These are phyloP conservation scores for Scleromitrula shiraiana DNA, from an alignment of 2,329 filamentous ascomycete species.

Conservation along the genomic window DNA sequence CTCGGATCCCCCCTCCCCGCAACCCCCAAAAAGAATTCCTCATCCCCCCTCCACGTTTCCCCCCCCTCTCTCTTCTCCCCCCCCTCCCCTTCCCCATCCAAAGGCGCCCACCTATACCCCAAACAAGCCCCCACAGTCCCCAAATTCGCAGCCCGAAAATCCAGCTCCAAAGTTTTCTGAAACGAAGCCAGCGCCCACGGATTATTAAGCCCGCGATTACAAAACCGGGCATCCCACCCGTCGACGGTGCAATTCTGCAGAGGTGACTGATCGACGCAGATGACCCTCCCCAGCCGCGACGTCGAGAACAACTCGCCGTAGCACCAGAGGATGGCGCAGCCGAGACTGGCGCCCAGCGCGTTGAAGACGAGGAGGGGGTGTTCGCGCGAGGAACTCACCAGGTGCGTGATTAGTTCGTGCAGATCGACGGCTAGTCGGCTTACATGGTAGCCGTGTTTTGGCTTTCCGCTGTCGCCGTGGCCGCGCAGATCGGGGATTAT, in stretches of 20 bases:
- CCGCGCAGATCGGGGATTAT: conserved; percentile 27
- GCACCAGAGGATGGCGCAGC: conserved; percentile 28
- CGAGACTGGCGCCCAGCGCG: conserved; percentile 27
- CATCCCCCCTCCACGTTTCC: conserved; percentile 13
- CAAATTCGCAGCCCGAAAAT: conserved; percentile 21
- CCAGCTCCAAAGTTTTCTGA: conserved; percentile 20
- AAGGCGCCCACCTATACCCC: conserved; percentile 22
- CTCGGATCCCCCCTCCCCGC: conserved; percentile 25
- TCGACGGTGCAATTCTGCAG: conserved; percentile 24
- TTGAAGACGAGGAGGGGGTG: conserved; percentile 1
- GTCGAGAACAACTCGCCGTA: conserved; percentile 28
- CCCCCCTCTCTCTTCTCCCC: not conserved
- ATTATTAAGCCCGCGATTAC: conserved; percentile 28
- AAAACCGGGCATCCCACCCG: conserved; percentile 24
- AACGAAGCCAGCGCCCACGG: conserved; percentile 20
- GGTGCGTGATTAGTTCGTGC: conserved; percentile 18
- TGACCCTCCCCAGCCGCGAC: conserved; percentile 20
- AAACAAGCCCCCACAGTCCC: conserved; percentile 27
- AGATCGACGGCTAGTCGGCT: conserved; percentile 27
- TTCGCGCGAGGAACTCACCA: not conserved
- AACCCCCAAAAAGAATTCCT: conserved; percentile 25
- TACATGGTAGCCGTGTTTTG: conserved; percentile 27
- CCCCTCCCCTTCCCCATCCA: not conserved
- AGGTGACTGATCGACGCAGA: conserved; percentile 29
- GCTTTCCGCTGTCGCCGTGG: conserved; percentile 25